These are phyloP conservation scores for Phytophthora citricola DNA, from an alignment of 352 stramenopile genomes.

Conservation along the genomic window DNA sequence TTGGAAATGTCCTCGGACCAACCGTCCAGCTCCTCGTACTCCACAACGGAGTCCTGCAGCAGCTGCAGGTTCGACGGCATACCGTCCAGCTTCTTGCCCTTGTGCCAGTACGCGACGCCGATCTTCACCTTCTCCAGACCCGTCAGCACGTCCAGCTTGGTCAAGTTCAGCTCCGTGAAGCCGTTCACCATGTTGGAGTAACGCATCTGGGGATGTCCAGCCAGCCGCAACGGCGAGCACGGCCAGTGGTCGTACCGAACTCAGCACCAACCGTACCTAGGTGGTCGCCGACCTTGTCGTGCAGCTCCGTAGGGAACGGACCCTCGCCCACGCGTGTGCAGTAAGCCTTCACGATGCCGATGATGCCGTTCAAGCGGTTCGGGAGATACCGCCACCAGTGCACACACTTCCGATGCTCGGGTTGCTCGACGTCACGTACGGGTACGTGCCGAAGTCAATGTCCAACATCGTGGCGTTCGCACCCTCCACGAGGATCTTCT, in stretches of 20 bases:
- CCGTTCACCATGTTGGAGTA: constrained; percentile 95
- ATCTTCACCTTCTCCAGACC: constrained; percentile 97
- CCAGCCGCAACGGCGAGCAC: constrained; percentile 98
- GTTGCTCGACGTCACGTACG: constrained; percentile 99
- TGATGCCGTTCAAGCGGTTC: constrained; percentile 93
- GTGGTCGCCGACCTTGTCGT: constrained; percentile 92
- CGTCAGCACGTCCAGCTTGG: constrained; percentile 99
- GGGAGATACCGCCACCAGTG: constrained; percentile 97
- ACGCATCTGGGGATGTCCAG: constrained; percentile 96
- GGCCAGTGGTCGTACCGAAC: constrained; percentile 98
- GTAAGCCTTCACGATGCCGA: constrained; percentile 99
- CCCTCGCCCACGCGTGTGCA: constrained; percentile 99
- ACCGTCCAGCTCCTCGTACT: constrained; percentile 94
- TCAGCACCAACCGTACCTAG: constrained; percentile 94
- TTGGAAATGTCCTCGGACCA: constrained; percentile 98
- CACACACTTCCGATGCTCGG: constrained; percentile 97
- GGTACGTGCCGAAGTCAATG: constrained; percentile 99
- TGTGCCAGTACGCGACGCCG: constrained; percentile 95
- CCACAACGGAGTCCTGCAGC: constrained; percentile 93
- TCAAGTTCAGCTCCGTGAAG: constrained; percentile 98
- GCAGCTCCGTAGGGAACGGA: constrained; percentile 98
- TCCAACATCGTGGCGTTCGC: constrained; percentile 99
- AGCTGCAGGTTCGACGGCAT: constrained; percentile 96
- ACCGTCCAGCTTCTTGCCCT: constrained; percentile 93
- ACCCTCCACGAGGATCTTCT: constrained; percentile 98